Evolutionary conservation across 2,329 filamentous ascomycete genomes (phyloP), one percentile per base, ranked within the genome.

Genomic region (Trichophyton equinum): DNA sequence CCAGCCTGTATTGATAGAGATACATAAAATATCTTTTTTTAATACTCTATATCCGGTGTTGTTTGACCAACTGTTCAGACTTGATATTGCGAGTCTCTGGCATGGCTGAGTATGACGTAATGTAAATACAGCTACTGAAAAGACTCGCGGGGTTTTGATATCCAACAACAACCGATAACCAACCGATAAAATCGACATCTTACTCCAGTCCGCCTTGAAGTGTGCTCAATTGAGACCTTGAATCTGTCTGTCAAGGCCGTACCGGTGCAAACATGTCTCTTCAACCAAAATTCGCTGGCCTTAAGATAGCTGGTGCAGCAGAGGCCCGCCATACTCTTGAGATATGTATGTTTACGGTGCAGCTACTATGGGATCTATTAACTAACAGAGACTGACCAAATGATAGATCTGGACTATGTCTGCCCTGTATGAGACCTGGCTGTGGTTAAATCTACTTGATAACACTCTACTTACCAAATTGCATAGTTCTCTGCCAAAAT

Each of bases 341-440:
- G 65, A 42, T 75, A 8, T 75, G 72, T 75, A 68, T 57, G 72
- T 67, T 13, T n/a, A 8, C 20, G 57, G 30, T 36, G 42, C 2
- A 33, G 36, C 7, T 40, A 27, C 53, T 8, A 22, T 33, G 38
- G 6, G 13, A 33, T 30, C 25, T 6, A n/a, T 53, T 53, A 11
- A 38, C 33, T 38, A 4, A 38, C 33, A 38, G 27, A 38, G 33
- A 38, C 3, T 13, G 9, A 4, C 33, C 33, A 4, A 38, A 38
- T 3, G 22, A 40, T 56, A 84, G 81, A 88, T 74, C 85, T 96
- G 67, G 91, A 96, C 79, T 96, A 95, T 78, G 88, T 90, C 70
- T 96, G 91, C 73, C 91, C 90, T 46, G 76, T 80, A 67, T 61
- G 72, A 57, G 6, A 11, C 20, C 18, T 33, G 6, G 8, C 38